phyloP scores from a whole-genome alignment of 1,139 yeast species.

The Pichia sp. region DNA sequence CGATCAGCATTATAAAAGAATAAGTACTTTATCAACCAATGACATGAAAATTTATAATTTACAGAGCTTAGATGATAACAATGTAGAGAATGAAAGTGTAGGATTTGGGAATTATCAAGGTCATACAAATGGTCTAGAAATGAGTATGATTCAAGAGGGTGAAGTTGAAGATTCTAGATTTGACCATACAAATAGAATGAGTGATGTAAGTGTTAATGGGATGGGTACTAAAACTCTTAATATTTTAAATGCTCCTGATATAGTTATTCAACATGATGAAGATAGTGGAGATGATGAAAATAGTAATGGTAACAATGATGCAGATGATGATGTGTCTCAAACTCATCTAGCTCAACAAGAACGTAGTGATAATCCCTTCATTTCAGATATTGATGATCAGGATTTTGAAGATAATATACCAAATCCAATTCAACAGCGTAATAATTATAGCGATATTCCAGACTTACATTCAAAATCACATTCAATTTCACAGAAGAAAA shows the following conservation, averaged over 20 bases:
- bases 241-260: background rate
- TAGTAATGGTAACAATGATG: background rate
- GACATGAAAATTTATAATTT: slow-evolving; percentile 27
- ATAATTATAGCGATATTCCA: background rate
- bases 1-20: slow-evolving; percentile 12
- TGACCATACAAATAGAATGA: background rate
- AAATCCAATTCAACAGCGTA: background rate
- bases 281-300: background rate
- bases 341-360: background rate
- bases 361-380: background rate
- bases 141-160: slow-evolving; percentile 27
- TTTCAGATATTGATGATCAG: background rate
- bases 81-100: background rate
- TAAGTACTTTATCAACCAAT: slow-evolving; percentile 28
- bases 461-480: background rate
- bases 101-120: background rate
- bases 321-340: background rate
- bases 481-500: background rate
- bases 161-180: slow-evolving; percentile 12
- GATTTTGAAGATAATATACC: background rate
- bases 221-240: background rate
- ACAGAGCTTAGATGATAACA: slow-evolving; percentile 10
- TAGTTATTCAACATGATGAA: background rate
- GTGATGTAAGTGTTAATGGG: background rate
- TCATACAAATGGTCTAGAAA: slow-evolving; percentile 14